Base-by-base conservation (phyloP, 129 eudicot genomes). In the Pulicaria dysenterica region DNA sequence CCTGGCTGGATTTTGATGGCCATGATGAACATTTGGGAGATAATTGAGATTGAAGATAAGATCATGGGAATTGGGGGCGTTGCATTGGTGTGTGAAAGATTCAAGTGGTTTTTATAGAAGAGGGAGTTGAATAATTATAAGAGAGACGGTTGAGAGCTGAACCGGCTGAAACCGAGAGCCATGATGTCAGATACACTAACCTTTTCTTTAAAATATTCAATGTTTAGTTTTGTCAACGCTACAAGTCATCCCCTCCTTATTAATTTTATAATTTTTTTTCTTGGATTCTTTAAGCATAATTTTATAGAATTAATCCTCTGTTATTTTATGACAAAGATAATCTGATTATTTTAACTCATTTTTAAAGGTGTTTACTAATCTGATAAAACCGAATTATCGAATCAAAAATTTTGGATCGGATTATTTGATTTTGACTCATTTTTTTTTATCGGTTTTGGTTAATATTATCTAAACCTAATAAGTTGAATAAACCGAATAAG, bases 1-100 rank as follows among this genome's bases (percentile, higher is more conserved):
- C 72, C 72, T 4, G 59, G 72, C 0, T 77, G 82, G 7, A 58
- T 60, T 70, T 70, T 70, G 36, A 59, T 70, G 55, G 65, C 50
- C 72, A 44, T 70, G 51, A 10, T 60, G 70, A 48, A 48, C 38
- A 73, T 73, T 40, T 56, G 54, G 10, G 63, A 57, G 57, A 31
- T 8, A 40, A 24, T 69, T 60, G 67, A 59, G 64, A 50, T 69
- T 40, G 71, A 60, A 61, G 40, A 8, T 34, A 46, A 39, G 71
- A 34, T 5, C 70, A 69, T 69, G 71, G 54, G 60, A 40, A 61
- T 69, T 48, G n/a, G 16, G 5, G 1, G 12, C 45, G 59, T 13
- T 37, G 69, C 50, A 60, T 77, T 70, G 10, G 5, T 31, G 40
- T 60, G 48, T 77, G 58, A 34, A 67, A 14, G 7, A 48, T 6